Percentiles rank a stretch among this genome's conserved stretches.
Conservation (phyloP, 805 yeast species). For the Blastobotrys parvus region DNA sequence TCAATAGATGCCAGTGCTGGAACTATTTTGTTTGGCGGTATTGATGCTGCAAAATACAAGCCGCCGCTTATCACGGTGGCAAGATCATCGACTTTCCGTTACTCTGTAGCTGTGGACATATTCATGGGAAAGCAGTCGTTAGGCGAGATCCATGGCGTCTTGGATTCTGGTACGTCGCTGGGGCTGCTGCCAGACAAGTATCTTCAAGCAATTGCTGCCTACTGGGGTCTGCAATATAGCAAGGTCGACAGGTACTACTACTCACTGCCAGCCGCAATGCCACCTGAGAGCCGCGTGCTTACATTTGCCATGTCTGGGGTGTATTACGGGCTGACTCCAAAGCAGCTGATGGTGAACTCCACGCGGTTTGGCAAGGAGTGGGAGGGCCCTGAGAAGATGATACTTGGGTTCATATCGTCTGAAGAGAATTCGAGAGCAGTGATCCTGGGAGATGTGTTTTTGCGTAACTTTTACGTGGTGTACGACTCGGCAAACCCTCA, state of each 20-base stretch:
- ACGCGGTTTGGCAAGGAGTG: constrained; percentile 5
- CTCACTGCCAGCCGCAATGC: background rate
- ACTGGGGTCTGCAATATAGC: constrained; percentile 5
- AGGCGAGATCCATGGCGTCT: constrained; percentile 22
- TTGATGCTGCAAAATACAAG: constrained; percentile 37
- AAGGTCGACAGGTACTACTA: constrained; percentile 6
- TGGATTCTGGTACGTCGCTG: constrained; percentile 49
- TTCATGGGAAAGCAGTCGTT: constrained; percentile 5
- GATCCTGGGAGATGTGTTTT: constrained; percentile 14
- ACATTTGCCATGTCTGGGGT: constrained; percentile 20
- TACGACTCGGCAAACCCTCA: constrained; percentile 13
- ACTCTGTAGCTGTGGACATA: constrained; percentile 26
- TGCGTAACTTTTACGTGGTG: constrained; percentile 16
- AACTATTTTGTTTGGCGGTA: constrained; percentile 38
- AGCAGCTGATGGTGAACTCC: constrained; percentile 15
- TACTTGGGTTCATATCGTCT: constrained; percentile 11
- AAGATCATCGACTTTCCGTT: constrained; percentile 20
- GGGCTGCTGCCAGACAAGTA: constrained; percentile 19
- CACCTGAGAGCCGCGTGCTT: constrained; percentile 5
- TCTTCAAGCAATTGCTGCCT: constrained; percentile 2
- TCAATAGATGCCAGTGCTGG: constrained; percentile 22
- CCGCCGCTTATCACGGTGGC: constrained; percentile 31
- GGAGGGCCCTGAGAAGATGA: constrained; percentile 5
- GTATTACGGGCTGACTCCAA: constrained; percentile 16
- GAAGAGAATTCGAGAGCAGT: constrained; percentile 3